A percentile compares a stretch with the other conserved stretches of the same genome.
These are phyloP conservation scores for Pisolithus tinctorius DNA, from an alignment of 768 basidiomycete genomes.

Conservation along the genomic window DNA sequence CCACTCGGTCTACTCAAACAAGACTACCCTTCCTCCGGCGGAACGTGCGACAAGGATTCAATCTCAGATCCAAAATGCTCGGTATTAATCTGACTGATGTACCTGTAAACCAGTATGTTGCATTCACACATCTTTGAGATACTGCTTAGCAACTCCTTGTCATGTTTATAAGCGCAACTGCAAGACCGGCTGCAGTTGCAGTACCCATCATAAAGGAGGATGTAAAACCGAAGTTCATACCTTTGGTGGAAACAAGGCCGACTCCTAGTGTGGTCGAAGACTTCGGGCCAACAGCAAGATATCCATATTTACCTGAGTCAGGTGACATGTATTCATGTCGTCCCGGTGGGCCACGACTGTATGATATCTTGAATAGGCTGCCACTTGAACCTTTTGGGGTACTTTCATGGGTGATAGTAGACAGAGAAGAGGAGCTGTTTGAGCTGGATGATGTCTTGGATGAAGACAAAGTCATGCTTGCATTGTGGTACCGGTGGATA, in stretches of 20 bases:
- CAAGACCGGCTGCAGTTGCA: slow-evolving; percentile 1
- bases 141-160: too few relatives aligned
- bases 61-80: slow-evolving; percentile 30
- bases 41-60: slow-evolving; percentile 45
- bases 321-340: slow-evolving; percentile 57
- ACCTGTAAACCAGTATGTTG: too few relatives aligned
- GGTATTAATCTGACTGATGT: slow-evolving; percentile 26
- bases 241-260: background rate
- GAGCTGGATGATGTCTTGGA: slow-evolving; percentile 65
- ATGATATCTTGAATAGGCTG: slow-evolving; percentile 55
- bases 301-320: slow-evolving; percentile 45
- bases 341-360: slow-evolving; percentile 57
- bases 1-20: slow-evolving; percentile 23
- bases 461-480: slow-evolving; percentile 74
- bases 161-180: background rate
- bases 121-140: too few relatives aligned
- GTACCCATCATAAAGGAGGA: slow-evolving; percentile 15
- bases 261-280: slow-evolving; percentile 21
- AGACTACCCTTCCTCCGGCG: slow-evolving; percentile 53
- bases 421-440: slow-evolving; percentile 71
- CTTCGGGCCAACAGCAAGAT: slow-evolving; percentile 44
- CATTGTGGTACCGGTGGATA: slow-evolving; percentile 75
- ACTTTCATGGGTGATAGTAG: slow-evolving; percentile 61
- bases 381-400: slow-evolving; percentile 59
- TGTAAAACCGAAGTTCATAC: slow-evolving; percentile 14